A percentile compares a stretch with the other conserved stretches of the same genome.
phyloP scores from a whole-genome alignment of 345 rosid genomes.

The Brassica juncea region DNA sequence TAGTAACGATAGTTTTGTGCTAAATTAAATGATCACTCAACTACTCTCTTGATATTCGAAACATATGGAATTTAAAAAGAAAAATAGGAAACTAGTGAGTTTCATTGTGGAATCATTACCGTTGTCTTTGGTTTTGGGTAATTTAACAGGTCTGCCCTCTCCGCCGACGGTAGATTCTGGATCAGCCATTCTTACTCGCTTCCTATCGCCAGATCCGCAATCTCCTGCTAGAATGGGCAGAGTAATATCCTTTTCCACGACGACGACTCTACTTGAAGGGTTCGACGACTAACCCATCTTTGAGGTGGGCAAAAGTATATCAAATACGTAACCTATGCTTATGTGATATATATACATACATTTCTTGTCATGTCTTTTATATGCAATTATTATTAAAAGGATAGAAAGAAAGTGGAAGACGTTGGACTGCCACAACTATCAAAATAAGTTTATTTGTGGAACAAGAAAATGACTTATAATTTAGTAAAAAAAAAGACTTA shows the following conservation, averaged over 20 bases:
- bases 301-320: not conserved
- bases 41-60: not conserved
- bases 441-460: constrained; percentile 6
- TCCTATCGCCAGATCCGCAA: constrained; percentile 10
- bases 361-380: constrained; percentile 12
- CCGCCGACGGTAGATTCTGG: not conserved
- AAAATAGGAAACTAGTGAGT: not conserved
- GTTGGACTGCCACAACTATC: constrained; percentile 13
- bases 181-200: constrained; percentile 21
- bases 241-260: constrained; percentile 14
- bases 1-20: not conserved
- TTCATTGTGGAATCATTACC: constrained; percentile 19
- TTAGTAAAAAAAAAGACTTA: no score
- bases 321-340: no score
- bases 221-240: constrained; percentile 7
- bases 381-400: not conserved
- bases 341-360: constrained; percentile 6
- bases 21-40: not conserved
- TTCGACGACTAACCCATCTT: not conserved
- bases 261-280: not conserved
- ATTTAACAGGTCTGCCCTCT: constrained; percentile 14
- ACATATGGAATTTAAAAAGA: not conserved
- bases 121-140: constrained; percentile 12
- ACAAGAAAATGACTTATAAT: not conserved
- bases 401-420: not conserved